Conservation (phyloP, 106 monocot species). For the Cymbidium sinense region DNA sequence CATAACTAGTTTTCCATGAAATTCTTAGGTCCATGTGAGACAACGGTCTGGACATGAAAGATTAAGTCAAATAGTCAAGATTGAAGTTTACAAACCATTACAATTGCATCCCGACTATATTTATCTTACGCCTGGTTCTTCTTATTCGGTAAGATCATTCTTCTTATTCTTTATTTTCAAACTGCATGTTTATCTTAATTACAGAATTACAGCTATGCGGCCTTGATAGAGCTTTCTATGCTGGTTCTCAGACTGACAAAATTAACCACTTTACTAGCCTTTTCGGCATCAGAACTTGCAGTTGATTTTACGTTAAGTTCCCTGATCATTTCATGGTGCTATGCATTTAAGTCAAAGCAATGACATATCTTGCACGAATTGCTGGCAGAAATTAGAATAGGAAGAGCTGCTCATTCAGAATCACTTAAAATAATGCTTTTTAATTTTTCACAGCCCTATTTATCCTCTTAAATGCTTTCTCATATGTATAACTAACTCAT, state of each 20-base stretch:
- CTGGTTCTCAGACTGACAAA: neutral
- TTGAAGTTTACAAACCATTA: conserved; percentile 80
- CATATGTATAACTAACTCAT: neutral
- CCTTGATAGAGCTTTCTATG: neutral
- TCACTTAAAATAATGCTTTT: neutral
- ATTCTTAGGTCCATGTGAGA: conserved; percentile 52
- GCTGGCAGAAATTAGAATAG: neutral
- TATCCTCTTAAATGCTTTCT: neutral
- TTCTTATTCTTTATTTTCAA: neutral
- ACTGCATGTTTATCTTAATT: neutral
- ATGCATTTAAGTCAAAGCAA: neutral
- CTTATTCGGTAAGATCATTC: conserved; percentile 58
- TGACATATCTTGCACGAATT: neutral
- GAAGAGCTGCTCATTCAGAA: neutral
- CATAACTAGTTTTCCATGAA: conserved; percentile 12
- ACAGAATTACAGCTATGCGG: neutral
- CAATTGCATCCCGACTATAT: conserved; percentile 62
- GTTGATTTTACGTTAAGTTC: neutral
- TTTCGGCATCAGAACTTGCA: neutral
- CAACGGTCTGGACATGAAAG: conserved; percentile 52
- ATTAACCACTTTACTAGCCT: neutral
- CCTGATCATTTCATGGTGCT: neutral
- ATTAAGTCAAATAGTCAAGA: conserved; percentile 64
- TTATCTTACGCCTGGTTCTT: conserved; percentile 84
- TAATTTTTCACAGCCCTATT: neutral